Conservation (phyloP, 176 grass and related monocot genomes). For the Rhipidocladum racemiflorum region DNA sequence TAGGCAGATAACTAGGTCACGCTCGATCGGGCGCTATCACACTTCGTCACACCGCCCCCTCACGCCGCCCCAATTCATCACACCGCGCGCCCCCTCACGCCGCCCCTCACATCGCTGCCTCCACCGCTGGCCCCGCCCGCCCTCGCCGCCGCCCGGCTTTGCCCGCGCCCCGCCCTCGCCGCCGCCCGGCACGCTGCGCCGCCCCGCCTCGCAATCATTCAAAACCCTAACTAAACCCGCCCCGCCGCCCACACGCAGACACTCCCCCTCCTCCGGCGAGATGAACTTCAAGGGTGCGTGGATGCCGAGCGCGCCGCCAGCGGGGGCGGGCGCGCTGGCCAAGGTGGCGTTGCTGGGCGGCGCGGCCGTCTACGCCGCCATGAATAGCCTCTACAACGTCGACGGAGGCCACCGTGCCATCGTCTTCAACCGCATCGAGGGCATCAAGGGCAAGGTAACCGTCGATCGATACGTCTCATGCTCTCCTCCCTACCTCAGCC, state of each 20-base stretch:
- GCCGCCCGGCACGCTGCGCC: too few relatives aligned
- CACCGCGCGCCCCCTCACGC: too few relatives aligned
- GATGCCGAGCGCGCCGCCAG: slow-evolving; percentile 34
- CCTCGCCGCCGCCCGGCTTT: too few relatives aligned
- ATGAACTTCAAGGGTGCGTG: slow-evolving; percentile 53
- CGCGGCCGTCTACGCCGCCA: slow-evolving; percentile 41
- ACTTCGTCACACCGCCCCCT: too few relatives aligned
- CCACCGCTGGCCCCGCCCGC: too few relatives aligned
- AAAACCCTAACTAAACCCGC: slow-evolving; percentile 40
- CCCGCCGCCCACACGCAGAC: not conserved
- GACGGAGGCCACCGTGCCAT: slow-evolving; percentile 73
- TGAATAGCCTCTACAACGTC: slow-evolving; percentile 71
- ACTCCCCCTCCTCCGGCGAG: not conserved
- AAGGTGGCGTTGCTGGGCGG: slow-evolving; percentile 58
- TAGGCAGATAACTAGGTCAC: too few relatives aligned
- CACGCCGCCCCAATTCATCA: too few relatives aligned
- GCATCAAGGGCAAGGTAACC: slow-evolving; percentile 66
- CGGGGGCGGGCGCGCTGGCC: slow-evolving; percentile 13
- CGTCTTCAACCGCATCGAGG: slow-evolving; percentile 67
- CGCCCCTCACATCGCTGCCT: too few relatives aligned
- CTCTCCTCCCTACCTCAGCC: not conserved
- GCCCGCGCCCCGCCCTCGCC: too few relatives aligned
- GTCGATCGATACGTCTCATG: not conserved
- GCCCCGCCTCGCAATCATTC: not conserved
- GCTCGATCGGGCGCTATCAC: too few relatives aligned